Evolutionary conservation across 495 filamentous ascomycete species (phyloP).

Genomic region (Letharia columbiana): DNA sequence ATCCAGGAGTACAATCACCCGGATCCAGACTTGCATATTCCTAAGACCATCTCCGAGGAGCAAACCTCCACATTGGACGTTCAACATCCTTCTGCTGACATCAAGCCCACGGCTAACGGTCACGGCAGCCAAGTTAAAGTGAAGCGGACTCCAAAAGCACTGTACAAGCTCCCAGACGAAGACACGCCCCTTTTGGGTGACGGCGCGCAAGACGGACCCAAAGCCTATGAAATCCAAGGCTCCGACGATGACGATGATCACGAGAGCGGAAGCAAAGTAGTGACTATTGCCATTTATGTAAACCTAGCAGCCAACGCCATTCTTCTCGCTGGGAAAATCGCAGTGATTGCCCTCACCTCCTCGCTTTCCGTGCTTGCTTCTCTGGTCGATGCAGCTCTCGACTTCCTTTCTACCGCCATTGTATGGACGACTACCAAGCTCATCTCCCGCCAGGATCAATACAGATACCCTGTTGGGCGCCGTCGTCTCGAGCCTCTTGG

Average conservation of each 20-base stretch:
- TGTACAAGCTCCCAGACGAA: conserved; percentile 70
- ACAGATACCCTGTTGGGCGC: conserved; percentile 75
- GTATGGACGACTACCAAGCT: conserved; percentile 73
- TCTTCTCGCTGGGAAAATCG: conserved; percentile 70
- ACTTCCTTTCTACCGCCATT: conserved; percentile 80
- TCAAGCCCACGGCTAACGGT: conserved; percentile 25
- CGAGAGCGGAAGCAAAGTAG: conserved; percentile 54
- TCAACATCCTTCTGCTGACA: conserved; percentile 24
- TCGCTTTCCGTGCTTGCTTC: conserved; percentile 84
- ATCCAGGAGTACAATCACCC: conserved; percentile 71
- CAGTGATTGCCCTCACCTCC: conserved; percentile 65
- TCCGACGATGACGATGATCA: conserved; percentile 36
- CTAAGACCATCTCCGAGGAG: conserved; percentile 49
- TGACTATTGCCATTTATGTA: conserved; percentile 72
- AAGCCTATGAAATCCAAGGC: conserved; percentile 15
- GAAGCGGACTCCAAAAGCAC: conserved; percentile 69
- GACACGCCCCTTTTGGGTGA: conserved; percentile 51
- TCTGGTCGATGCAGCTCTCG: conserved; percentile 79
- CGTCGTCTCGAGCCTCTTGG: conserved; percentile 71
- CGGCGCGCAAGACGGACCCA: conserved; percentile 20
- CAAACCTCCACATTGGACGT: conserved; percentile 22
- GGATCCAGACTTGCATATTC: conserved; percentile 38
- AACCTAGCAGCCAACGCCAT: conserved; percentile 79
- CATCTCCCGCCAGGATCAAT: conserved; percentile 66
- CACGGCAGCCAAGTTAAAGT: conserved; percentile 38